Conservation (phyloP, 1,284 basidiomycete species). For the Rhodotorula sp. region DNA sequence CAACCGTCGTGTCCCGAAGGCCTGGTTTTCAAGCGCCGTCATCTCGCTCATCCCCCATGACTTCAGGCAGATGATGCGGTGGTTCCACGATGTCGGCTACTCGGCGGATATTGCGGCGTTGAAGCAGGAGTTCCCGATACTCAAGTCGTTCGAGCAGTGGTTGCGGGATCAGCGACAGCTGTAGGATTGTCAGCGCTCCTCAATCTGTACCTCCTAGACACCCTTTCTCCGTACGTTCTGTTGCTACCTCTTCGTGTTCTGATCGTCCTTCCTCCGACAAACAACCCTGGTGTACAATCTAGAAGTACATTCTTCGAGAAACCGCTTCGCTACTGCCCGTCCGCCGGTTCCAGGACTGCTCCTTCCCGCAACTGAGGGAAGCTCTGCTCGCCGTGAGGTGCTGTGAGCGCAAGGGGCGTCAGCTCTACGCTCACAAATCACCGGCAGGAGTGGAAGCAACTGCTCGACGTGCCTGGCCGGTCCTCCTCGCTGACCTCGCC, state of each 20-base stretch:
- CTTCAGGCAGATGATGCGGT: constrained; percentile 14
- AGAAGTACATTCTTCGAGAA: not conserved
- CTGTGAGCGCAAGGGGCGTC: not conserved
- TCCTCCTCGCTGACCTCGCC: not conserved
- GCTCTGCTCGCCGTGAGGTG: constrained; percentile 1
- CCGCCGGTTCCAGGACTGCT: not conserved
- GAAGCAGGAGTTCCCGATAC: constrained; percentile 6
- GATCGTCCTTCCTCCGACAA: too few relatives aligned
- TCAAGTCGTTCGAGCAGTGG: constrained; percentile 17
- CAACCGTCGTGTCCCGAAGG: constrained; percentile 7
- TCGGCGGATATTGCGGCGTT: not conserved
- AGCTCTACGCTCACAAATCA: not conserved
- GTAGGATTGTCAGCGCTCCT: too few relatives aligned
- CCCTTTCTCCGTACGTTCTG: too few relatives aligned
- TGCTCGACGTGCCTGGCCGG: not conserved
- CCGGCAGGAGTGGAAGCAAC: not conserved
- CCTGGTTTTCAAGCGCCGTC: not conserved
- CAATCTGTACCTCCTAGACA: too few relatives aligned
- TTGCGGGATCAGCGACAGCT: not conserved
- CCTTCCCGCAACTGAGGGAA: not conserved
- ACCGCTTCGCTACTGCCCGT: not conserved
- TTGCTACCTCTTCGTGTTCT: too few relatives aligned
- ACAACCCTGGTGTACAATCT: too few relatives aligned
- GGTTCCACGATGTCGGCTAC: constrained; percentile 14
- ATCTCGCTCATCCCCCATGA: constrained; percentile 13